A percentile compares a stretch with the other conserved stretches of the same genome.
These are phyloP conservation scores for Odontarrhena argentea DNA, from an alignment of 345 rosid species.

Conservation along the genomic window DNA sequence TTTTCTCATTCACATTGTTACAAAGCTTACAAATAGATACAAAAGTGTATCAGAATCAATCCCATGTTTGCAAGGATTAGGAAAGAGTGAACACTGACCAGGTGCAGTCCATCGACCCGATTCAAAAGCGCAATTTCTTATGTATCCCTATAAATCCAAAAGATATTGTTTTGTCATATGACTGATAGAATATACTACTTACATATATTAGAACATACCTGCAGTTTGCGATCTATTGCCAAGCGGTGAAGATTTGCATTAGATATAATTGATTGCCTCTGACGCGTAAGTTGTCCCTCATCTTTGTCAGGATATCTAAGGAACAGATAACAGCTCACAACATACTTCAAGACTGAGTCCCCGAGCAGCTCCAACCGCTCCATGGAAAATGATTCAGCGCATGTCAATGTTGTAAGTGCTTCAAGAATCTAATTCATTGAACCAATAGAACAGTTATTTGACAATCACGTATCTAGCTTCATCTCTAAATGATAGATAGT, in stretches of 20 bases:
- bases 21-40: too few species aligned
- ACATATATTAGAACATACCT: slow-evolving; percentile 50
- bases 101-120: slow-evolving; percentile 95
- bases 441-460: slow-evolving; percentile 5
- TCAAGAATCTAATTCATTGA: slow-evolving; percentile 64
- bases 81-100: slow-evolving; percentile 59
- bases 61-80: slow-evolving; percentile 68
- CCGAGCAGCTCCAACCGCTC: slow-evolving; percentile 96
- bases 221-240: slow-evolving; percentile 63
- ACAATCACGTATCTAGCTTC: slow-evolving; percentile 5
- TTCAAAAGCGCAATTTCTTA: slow-evolving; percentile 77
- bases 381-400: slow-evolving; percentile 80
- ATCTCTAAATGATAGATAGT: slow-evolving; percentile 14
- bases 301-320: slow-evolving; percentile 64
- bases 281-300: slow-evolving; percentile 66
- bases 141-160: slow-evolving; percentile 57
- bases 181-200: slow-evolving; percentile 13
- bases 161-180: neutral
- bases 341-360: slow-evolving; percentile 90
- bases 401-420: slow-evolving; percentile 74
- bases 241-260: slow-evolving; percentile 67
- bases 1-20: too few species aligned
- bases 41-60: too few species aligned
- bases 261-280: slow-evolving; percentile 52
- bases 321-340: slow-evolving; percentile 70